phyloP scores from a whole-genome alignment of 305 asterid species.

The Petunia hybrid region DNA sequence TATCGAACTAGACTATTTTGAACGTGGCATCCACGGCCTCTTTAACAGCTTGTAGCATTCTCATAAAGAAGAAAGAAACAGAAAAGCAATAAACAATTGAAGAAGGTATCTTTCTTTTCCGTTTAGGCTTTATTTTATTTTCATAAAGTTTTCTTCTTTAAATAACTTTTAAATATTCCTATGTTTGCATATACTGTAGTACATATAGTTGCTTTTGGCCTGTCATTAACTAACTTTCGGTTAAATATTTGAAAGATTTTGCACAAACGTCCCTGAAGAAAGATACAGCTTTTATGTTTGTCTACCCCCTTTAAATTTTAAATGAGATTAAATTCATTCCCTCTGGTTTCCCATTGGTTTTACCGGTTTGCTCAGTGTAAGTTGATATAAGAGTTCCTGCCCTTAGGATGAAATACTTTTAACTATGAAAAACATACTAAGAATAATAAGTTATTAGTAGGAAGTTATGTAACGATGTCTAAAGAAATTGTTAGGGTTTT shows the following conservation, averaged over 20 bases:
- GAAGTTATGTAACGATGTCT: too few species aligned
- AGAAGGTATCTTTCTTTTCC: background rate
- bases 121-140: background rate
- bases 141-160: background rate
- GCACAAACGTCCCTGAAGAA: background rate
- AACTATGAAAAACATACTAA: too few species aligned
- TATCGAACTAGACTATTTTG: conserved; percentile 24
- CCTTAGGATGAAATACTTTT: too few species aligned
- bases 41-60: conserved; percentile 20
- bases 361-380: too few species aligned
- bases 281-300: background rate
- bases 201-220: conserved; percentile 5
- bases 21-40: conserved; percentile 32
- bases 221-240: conserved; percentile 28
- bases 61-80: conserved; percentile 10
- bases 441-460: too few species aligned
- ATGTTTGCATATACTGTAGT: background rate
- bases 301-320: background rate
- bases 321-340: too few species aligned
- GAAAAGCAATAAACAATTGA: background rate
- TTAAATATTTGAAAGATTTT: background rate
- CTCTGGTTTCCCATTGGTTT: too few species aligned
- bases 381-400: too few species aligned
- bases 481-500: too few species aligned
- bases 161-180: background rate